Evolutionary conservation across 805 yeast genomes (phyloP), one percentile per base, ranked within the genome.

Genomic region (Kuraishia ogatae): DNA sequence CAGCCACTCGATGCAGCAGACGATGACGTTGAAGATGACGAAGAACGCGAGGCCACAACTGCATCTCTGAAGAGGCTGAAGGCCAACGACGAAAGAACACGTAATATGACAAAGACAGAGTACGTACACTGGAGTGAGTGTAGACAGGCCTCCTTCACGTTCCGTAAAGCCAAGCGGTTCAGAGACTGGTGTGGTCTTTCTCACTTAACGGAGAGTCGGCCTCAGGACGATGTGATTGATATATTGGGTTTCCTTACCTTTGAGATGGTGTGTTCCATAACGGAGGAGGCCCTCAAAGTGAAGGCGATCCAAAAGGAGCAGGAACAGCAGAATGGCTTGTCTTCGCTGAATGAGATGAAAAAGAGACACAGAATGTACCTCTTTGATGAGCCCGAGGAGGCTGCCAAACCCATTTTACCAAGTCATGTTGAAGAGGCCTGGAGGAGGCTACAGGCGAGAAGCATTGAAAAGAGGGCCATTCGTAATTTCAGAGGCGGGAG

Each of bases 111-210:
- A 0, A 87, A 84, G 65, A 97, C 94, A 63, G 99, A 94, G 66
- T 94, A 94, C 64, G 99, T 92, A 19, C 99, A 94, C 67, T 94
- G 98, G 97, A 89, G 97, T 13, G 99, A 94, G 65, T 94, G 99
- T 71, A 81, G 99, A 58, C 99, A 94, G 69, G 98, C 98, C 1
- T 85, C 96, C 57, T 94, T 94, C 68, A 94, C 99, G 1, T 94
- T 91, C 64, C 79, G 97, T 61, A 94, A 94, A 67, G 87, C 88
- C n/a, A 91, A 91, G 67, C 75, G 97, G 64, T 94, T 94, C 67
- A 80, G 93, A 64, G 99, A 94, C 63, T 94, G 99, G 99, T 93
- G 96, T 19, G 96, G 94, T 13, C 81, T 93, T 50, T 71, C 89
- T 0, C 85, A 83, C 54, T 72, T 94, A 48, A 85, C 96, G 4